Conservation (phyloP, 2,329 filamentous ascomycete species). For the Fusarium mexicanum region DNA sequence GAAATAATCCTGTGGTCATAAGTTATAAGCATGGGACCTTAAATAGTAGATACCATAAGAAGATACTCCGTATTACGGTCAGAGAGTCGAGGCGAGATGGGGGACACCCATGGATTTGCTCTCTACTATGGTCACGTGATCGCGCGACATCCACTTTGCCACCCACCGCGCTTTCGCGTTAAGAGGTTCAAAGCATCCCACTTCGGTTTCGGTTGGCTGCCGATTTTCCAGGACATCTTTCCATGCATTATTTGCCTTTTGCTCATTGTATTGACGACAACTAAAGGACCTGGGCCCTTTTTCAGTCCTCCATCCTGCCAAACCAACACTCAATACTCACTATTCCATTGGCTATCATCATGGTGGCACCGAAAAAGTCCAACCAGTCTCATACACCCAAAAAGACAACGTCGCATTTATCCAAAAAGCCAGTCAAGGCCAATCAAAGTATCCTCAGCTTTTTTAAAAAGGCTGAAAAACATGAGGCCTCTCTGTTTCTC, state of each 20-base stretch:
- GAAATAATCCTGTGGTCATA: neutral
- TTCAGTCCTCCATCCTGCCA: neutral
- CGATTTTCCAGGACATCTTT: neutral
- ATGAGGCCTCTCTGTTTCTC: constrained; percentile 68
- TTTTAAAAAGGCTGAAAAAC: constrained; percentile 74
- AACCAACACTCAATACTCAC: neutral
- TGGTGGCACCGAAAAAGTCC: constrained; percentile 49
- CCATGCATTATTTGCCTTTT: neutral
- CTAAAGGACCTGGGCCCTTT: neutral
- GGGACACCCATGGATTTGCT: too few species aligned
- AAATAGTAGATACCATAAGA: too few species aligned
- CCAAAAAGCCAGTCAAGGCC: constrained; percentile 52
- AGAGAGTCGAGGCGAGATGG: neutral
- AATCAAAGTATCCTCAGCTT: constrained; percentile 78
- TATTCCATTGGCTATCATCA: constrained; percentile 27
- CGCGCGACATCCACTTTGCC: constrained; percentile 42
- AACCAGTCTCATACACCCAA: constrained; percentile 47
- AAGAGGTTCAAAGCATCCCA: constrained; percentile 33
- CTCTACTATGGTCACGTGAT: constrained; percentile 43
- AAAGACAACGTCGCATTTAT: constrained; percentile 42
- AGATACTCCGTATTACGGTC: neutral
- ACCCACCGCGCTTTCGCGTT: constrained; percentile 35
- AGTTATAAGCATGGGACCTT: neutral
- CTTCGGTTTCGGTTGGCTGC: neutral
- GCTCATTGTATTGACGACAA: neutral